phyloP scores from a whole-genome alignment of 345 rosid species.

The Crucihimalaya himalaica region DNA sequence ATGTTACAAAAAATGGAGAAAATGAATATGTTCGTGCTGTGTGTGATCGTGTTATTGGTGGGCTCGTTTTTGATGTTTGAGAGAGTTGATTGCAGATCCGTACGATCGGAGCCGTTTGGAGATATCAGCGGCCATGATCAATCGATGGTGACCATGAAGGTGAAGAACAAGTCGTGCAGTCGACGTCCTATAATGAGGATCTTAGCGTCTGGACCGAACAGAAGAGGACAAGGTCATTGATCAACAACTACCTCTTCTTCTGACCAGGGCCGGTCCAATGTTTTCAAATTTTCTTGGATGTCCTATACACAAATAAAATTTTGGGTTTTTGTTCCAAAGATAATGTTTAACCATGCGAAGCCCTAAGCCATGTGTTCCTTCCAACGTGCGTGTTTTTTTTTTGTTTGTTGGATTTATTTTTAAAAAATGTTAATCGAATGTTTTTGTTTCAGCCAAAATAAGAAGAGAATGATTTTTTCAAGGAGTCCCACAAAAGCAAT shows the following conservation, averaged over 20 bases:
- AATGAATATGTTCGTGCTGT: conserved; percentile 19
- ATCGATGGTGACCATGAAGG: conserved; percentile 12
- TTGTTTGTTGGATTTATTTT: neutral
- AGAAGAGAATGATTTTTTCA: neutral
- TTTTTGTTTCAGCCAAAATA: neutral
- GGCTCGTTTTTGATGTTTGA: conserved; percentile 22
- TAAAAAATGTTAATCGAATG: too few relatives aligned
- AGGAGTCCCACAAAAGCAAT: neutral
- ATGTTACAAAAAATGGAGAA: conserved; percentile 20
- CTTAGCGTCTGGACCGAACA: conserved; percentile 75
- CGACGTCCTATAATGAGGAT: conserved; percentile 29
- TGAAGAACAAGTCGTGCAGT: conserved; percentile 16
- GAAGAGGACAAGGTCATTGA: conserved; percentile 70
- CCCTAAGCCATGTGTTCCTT: too few relatives aligned
- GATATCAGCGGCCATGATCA: conserved; percentile 23
- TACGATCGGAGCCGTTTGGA: conserved; percentile 20
- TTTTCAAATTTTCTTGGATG: too few relatives aligned
- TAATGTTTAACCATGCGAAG: too few relatives aligned
- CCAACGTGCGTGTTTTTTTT: too few relatives aligned
- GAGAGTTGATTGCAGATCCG: conserved; percentile 49
- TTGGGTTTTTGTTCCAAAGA: too few relatives aligned
- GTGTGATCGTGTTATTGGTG: conserved; percentile 26
- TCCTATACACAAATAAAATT: too few relatives aligned
- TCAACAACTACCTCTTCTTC: neutral
- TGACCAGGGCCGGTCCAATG: too few relatives aligned